Evolutionary conservation across 345 rosid species (phyloP).

Genomic region (Balakata baccata): DNA sequence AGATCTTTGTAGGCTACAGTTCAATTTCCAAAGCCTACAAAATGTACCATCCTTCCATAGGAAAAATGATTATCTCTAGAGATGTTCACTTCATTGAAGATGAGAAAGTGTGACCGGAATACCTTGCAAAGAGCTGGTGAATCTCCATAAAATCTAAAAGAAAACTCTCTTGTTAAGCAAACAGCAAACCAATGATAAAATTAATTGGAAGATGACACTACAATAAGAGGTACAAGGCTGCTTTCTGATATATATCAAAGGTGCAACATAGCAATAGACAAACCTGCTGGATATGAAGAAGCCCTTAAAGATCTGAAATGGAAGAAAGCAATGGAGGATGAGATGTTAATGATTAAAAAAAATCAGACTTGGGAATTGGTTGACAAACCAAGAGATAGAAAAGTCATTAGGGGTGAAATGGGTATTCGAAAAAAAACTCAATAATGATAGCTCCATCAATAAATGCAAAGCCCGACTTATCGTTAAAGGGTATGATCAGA

Average conservation of each 20-base stretch:
- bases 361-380: neutral
- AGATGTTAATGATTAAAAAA: neutral
- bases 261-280: neutral
- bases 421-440: too few species aligned
- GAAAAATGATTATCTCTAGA: neutral
- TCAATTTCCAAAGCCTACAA: neutral
- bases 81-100: neutral
- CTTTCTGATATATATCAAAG: neutral
- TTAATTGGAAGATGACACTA: neutral
- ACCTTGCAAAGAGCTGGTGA: neutral
- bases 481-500: neutral
- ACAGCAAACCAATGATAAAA: neutral
- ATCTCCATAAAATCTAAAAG: neutral
- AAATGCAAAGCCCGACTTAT: neutral
- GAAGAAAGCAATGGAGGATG: neutral
- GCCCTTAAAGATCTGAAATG: neutral
- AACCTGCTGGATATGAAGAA: neutral
- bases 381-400: too few species aligned
- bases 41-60: neutral
- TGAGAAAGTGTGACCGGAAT: neutral
- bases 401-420: too few species aligned
- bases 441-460: neutral
- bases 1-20: neutral
- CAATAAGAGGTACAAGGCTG: neutral
- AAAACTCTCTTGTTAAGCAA: neutral